Base-by-base conservation (phyloP, 306 rosid genomes). In the Fragaria vesca region DNA sequence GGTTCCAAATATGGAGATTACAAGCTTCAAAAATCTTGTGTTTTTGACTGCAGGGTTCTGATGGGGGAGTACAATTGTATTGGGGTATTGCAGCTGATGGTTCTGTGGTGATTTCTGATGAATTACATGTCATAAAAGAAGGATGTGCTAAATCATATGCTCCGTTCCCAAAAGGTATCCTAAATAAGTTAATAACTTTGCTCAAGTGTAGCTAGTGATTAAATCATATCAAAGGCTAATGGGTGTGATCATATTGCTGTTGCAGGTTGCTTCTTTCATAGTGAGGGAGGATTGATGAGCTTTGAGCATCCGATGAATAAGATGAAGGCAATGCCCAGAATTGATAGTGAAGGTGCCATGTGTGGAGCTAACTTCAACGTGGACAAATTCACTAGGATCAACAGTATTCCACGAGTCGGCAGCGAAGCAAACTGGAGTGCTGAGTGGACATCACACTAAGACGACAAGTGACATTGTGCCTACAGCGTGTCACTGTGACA, bases 41-140 rank as follows among this genome's bases (percentile, higher is more conserved):
- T 60, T 5, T 3, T 17, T 62, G 20, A 32, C 17, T 76, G 60
- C 62, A 95, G 99, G 97, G 99, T 40, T 93, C 97, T 50, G 99
- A 95, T 86, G 99, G 99, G 8, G 99, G 94, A 74, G 93, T 91
- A 61, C 82, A 93, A 81, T 83, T 95, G 55, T 95, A 91, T 43
- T 95, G 99, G 99, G 99, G 99, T 6, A 88, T 93, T 58, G 94
- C 97, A 54, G 99, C 89, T 45, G 99, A 95, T 90, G 98, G 98
- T 12, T 95, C 99, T 28, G 98, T 93, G 21, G 99, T 95, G 1
- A 95, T 95, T 26, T 93, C 97, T 82, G 99, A 95, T 83, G 99
- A 93, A 85, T 75, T 95, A 43, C 81, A 84, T 43, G 91, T 93
- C 79, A 90, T 95, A 9, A 93, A 93, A 86, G 97, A 89, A 57